phyloP scores from a whole-genome alignment of 495 filamentous ascomycete genomes.

The Apodospora peruviana region DNA sequence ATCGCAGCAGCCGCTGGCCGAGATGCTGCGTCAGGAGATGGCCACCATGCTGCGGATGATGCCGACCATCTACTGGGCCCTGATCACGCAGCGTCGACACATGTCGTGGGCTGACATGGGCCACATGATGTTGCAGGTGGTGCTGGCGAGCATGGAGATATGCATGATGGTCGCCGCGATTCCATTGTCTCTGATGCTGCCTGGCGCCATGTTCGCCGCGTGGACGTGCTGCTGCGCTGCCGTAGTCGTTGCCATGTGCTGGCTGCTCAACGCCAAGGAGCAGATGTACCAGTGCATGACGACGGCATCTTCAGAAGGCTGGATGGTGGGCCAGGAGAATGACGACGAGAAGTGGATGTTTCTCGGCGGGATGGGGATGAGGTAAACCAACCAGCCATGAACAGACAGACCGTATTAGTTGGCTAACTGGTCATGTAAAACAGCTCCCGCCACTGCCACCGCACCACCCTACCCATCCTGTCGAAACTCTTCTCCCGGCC shows the following conservation, averaged over 20 bases:
- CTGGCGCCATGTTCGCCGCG: constrained; percentile 21
- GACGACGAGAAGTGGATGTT: constrained; percentile 32
- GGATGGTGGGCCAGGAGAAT: constrained; percentile 22
- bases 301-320: constrained; percentile 5
- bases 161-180: constrained; percentile 20
- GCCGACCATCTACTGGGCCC: constrained; percentile 17
- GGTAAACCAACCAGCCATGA: constrained; percentile 8
- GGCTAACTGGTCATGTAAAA: background rate
- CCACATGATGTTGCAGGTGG: constrained; percentile 13
- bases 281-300: constrained; percentile 13
- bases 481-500: constrained; percentile 28
- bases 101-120: constrained; percentile 18
- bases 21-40: constrained; percentile 21
- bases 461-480: constrained; percentile 20
- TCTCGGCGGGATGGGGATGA: constrained; percentile 27
- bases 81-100: constrained; percentile 11
- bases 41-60: constrained; percentile 16
- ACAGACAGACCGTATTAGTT: background rate
- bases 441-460: constrained; percentile 19
- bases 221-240: constrained; percentile 15
- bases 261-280: constrained; percentile 21
- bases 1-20: constrained; percentile 16
- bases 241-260: constrained; percentile 18
- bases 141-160: constrained; percentile 24
- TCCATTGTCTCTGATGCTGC: constrained; percentile 24